phyloP scores from a whole-genome alignment of 2,329 filamentous ascomycete genomes.

The Elsinoe ampelina region DNA sequence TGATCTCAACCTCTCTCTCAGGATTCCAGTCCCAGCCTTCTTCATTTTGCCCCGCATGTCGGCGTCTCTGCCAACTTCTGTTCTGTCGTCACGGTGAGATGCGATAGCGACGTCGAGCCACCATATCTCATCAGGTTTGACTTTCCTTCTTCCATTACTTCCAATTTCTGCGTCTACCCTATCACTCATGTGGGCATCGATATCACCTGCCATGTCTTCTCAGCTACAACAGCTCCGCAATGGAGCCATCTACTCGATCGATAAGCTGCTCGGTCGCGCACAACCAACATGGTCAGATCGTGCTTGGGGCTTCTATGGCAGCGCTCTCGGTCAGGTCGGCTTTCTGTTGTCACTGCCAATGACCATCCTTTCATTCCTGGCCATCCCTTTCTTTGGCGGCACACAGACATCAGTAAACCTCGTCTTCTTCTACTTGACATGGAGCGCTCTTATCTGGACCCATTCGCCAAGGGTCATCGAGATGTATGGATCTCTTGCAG shows the following conservation, averaged over 20 bases:
- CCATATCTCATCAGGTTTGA: neutral
- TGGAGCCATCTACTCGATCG: conserved; percentile 20
- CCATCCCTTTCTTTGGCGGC: conserved; percentile 63
- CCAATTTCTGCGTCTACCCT: neutral
- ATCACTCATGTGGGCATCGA: neutral
- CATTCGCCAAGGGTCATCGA: conserved; percentile 69
- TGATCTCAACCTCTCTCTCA: neutral
- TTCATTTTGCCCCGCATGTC: neutral
- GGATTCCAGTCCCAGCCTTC: conserved; percentile 1
- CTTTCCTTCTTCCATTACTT: neutral
- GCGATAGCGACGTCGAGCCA: neutral
- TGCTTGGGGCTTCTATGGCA: conserved; percentile 21
- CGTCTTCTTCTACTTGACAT: conserved; percentile 83
- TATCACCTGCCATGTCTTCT: conserved; percentile 10
- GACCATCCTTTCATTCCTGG: conserved; percentile 52
- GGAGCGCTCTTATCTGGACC: conserved; percentile 71
- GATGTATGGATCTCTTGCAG: conserved; percentile 56
- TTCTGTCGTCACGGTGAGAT: conserved; percentile 12
- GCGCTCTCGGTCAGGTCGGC: conserved; percentile 22
- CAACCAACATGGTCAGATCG: conserved; percentile 17
- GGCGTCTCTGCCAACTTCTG: neutral
- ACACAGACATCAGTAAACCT: conserved; percentile 75
- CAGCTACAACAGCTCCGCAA: conserved; percentile 21
- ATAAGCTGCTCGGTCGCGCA: conserved; percentile 26
- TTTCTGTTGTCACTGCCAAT: conserved; percentile 27